Evolutionary conservation across 1,284 basidiomycete species (phyloP).

Genomic region (Melampsora larici-populina): DNA sequence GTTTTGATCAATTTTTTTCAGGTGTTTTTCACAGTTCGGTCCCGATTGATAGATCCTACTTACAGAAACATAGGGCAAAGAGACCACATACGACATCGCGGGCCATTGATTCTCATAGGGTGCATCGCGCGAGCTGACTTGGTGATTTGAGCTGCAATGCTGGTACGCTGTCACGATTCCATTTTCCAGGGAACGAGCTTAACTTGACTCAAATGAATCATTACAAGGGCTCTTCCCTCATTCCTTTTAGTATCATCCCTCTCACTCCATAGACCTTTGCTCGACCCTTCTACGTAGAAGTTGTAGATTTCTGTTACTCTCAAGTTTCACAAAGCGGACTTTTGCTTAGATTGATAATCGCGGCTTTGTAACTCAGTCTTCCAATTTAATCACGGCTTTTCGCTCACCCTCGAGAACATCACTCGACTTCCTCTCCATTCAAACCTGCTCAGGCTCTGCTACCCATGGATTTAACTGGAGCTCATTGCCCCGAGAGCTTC

Average conservation of each 20-base stretch:
- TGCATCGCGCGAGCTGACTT: constrained; percentile 4
- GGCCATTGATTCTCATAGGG: not conserved
- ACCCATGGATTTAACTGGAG: constrained; percentile 42
- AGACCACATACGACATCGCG: not conserved
- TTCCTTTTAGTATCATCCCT: not conserved
- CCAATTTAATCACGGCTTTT: not conserved
- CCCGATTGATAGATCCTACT: not conserved
- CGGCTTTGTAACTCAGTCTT: not conserved
- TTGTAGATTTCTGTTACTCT: not conserved
- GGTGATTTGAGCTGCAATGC: not conserved
- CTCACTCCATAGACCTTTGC: constrained; percentile 1
- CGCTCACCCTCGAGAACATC: constrained; percentile 1
- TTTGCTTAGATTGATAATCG: not conserved
- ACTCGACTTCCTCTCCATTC: not conserved
- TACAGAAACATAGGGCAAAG: not conserved
- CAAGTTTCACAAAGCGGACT: not conserved
- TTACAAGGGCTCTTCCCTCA: not conserved
- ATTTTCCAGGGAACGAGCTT: not conserved
- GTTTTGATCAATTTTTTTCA: not conserved
- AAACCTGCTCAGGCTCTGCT: not conserved
- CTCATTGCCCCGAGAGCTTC: constrained; percentile 19
- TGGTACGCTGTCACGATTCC: not conserved
- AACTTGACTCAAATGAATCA: not conserved
- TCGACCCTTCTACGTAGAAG: not conserved
- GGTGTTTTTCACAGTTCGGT: not conserved